phyloP scores from a whole-genome alignment of 2,329 filamentous ascomycete species.

The Plectosphaerella sp. region DNA sequence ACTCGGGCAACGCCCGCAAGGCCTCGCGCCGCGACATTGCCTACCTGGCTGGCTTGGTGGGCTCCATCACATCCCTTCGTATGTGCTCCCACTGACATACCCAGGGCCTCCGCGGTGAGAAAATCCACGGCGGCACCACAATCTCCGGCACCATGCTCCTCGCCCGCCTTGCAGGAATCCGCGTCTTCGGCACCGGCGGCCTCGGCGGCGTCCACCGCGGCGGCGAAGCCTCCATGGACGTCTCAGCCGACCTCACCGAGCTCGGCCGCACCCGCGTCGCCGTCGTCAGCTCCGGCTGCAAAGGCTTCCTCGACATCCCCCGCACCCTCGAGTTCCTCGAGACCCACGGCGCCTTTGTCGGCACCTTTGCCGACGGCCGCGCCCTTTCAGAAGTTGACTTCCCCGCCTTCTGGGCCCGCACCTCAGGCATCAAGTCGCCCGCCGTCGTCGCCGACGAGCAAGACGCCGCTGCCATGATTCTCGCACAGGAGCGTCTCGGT shows the following conservation, averaged over 20 bases:
- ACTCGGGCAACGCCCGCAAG: conserved; percentile 65
- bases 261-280: conserved; percentile 84
- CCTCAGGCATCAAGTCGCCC: conserved; percentile 79
- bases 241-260: conserved; percentile 93
- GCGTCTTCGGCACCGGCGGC: conserved; percentile 90
- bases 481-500: conserved; percentile 68
- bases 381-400: conserved; percentile 61
- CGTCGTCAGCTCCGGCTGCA: conserved; percentile 86
- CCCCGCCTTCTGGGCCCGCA: conserved; percentile 87
- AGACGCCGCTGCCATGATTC: conserved; percentile 85
- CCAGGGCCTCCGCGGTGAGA: conserved; percentile 60
- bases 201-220: conserved; percentile 92
- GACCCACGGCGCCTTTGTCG: conserved; percentile 73
- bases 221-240: conserved; percentile 80
- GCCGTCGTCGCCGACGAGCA: conserved; percentile 67
- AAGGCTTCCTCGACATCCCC: conserved; percentile 91
- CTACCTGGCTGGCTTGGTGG: conserved; percentile 72
- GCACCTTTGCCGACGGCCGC: conserved; percentile 80
- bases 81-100: not conserved
- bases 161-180: conserved; percentile 80
- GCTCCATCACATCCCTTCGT: conserved; percentile 14
- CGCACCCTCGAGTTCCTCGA: conserved; percentile 77
- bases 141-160: conserved; percentile 91
- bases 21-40: conserved; percentile 84
- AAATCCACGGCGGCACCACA: conserved; percentile 84